Percentiles rank a stretch among this genome's conserved stretches.
Conservation (phyloP, 169 alveolate genomes). For the Plasmodium sp. region DNA sequence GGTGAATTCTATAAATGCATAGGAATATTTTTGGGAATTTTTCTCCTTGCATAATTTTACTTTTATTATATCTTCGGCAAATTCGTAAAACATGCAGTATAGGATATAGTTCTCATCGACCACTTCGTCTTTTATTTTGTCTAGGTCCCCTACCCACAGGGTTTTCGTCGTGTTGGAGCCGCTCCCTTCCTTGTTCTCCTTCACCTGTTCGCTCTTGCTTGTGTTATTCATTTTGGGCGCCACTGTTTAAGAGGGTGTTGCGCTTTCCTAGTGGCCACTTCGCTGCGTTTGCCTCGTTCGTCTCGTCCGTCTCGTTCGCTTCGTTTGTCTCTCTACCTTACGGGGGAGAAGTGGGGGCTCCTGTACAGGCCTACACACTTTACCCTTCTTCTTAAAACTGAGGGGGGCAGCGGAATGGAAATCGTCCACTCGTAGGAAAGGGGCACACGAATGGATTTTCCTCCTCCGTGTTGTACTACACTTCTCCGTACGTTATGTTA, state of each 20-base stretch:
- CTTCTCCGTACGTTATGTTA: background rate
- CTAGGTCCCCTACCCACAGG: constrained; percentile 70
- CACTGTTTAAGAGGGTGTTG: background rate
- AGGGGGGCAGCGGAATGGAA: background rate
- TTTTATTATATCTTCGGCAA: constrained; percentile 62
- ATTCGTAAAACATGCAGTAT: constrained; percentile 71
- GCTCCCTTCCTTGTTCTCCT: constrained; percentile 28
- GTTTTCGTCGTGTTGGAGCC: constrained; percentile 41
- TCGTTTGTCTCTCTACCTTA: background rate
- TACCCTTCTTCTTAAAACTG: background rate
- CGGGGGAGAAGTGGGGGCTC: background rate
- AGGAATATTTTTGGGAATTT: constrained; percentile 45
- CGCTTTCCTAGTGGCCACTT: background rate
- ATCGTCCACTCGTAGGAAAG: background rate
- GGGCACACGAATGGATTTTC: background rate
- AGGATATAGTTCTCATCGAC: constrained; percentile 69
- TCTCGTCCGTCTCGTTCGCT: background rate
- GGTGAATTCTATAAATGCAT: constrained; percentile 69
- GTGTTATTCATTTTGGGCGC: constrained; percentile 25
- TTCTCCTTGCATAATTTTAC: constrained; percentile 72
- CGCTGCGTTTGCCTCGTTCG: too few species aligned
- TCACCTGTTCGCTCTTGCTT: background rate
- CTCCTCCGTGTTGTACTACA: background rate
- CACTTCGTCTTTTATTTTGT: constrained; percentile 57
- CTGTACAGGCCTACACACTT: background rate